phyloP scores from a whole-genome alignment of 306 rosid genomes.

The Delonix regia region DNA sequence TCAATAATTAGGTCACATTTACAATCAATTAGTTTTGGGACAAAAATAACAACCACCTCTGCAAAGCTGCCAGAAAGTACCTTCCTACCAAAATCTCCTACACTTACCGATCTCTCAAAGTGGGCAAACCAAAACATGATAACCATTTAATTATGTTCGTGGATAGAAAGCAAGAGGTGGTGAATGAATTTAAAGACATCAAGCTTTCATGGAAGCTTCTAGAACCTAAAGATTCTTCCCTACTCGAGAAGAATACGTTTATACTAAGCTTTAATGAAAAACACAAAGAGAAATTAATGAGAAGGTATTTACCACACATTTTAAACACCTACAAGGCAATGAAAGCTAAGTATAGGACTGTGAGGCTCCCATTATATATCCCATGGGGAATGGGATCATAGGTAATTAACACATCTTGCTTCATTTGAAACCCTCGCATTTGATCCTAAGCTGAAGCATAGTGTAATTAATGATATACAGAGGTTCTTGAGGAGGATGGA shows the following conservation, averaged over 20 bases:
- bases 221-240: background rate
- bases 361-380: conserved; percentile 24
- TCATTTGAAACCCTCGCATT: conserved; percentile 43
- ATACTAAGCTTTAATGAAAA: conserved; percentile 17
- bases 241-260: background rate
- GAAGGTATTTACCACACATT: conserved; percentile 31
- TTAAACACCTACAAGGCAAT: background rate
- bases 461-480: conserved; percentile 35
- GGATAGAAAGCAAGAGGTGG: conserved; percentile 33
- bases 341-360: conserved; percentile 26
- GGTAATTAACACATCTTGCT: conserved; percentile 42
- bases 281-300: conserved; percentile 29
- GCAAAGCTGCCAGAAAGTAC: conserved; percentile 31
- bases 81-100: conserved; percentile 23
- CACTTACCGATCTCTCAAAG: conserved; percentile 34
- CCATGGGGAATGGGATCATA: background rate
- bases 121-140: conserved; percentile 18
- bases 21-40: conserved; percentile 33
- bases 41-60: conserved; percentile 24
- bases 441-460: conserved; percentile 37
- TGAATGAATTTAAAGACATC: conserved; percentile 34
- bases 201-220: conserved; percentile 36
- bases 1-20: too few relatives aligned
- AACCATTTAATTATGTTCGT: conserved; percentile 8
- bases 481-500: conserved; percentile 47